Conservation (phyloP, 2,329 filamentous ascomycete species). For the Cadophora malorum region DNA sequence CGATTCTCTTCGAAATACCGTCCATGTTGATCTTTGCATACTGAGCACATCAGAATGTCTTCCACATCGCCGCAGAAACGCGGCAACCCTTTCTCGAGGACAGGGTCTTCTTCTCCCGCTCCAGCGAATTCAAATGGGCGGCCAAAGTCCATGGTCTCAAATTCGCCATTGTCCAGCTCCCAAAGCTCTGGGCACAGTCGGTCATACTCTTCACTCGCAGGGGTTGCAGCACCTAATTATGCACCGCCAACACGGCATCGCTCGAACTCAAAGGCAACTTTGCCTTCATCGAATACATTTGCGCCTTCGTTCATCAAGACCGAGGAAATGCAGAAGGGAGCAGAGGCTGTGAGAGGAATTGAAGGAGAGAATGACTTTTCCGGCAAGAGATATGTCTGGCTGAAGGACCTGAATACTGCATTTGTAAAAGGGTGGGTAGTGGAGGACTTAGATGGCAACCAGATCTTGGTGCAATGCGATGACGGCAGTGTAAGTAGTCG, state of each 20-base stretch:
- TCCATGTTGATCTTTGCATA: slow-evolving; percentile 27
- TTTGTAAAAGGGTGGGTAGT: slow-evolving; percentile 94
- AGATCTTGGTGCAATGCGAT: slow-evolving; percentile 87
- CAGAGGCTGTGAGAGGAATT: slow-evolving; percentile 71
- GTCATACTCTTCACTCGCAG: slow-evolving; percentile 63
- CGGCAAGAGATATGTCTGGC: slow-evolving; percentile 97
- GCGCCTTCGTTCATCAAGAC: slow-evolving; percentile 95
- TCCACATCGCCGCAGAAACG: slow-evolving; percentile 73
- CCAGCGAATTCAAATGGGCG: slow-evolving; percentile 58
- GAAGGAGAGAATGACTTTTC: slow-evolving; percentile 99
- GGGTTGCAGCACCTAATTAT: slow-evolving; percentile 43
- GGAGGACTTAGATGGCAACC: slow-evolving; percentile 74
- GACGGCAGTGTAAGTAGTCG: slow-evolving; percentile 76
- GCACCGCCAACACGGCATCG: slow-evolving; percentile 49
- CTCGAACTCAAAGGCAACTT: slow-evolving; percentile 70
- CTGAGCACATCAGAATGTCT: slow-evolving; percentile 51
- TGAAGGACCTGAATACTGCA: slow-evolving; percentile 83
- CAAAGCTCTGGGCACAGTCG: slow-evolving; percentile 57
- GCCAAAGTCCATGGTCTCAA: slow-evolving; percentile 78
- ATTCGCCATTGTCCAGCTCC: slow-evolving; percentile 44
- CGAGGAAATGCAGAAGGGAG: slow-evolving; percentile 70
- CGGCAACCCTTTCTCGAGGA: slow-evolving; percentile 80
- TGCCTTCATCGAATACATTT: slow-evolving; percentile 79
- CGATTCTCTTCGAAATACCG: slow-evolving; percentile 12
- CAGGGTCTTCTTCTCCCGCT: slow-evolving; percentile 69